Evolutionary conservation across 345 rosid species (phyloP).

Genomic region (Acer yangbiense): DNA sequence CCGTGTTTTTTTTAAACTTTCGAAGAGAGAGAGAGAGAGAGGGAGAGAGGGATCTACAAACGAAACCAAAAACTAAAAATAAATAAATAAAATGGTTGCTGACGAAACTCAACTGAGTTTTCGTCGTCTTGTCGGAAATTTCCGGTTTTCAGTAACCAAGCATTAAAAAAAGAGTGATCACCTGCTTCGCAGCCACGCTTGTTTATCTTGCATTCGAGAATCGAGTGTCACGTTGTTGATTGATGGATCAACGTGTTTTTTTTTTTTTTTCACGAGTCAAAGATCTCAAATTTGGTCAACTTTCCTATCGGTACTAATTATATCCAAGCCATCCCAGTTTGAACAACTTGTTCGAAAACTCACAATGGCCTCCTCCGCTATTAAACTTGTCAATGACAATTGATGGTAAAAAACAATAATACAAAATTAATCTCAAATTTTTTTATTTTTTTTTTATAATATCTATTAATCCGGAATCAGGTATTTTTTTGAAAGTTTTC

Average conservation of each 20-base stretch:
- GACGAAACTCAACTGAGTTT: neutral
- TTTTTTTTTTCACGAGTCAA: neutral
- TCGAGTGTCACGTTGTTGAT: neutral
- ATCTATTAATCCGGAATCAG: no score
- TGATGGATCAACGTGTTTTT: neutral
- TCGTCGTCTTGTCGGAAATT: constrained; percentile 43
- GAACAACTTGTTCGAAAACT: no score
- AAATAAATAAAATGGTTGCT: neutral
- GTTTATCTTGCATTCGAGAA: neutral
- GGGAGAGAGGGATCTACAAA: neutral
- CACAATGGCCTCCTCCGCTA: no score
- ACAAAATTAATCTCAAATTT: no score
- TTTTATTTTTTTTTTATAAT: no score
- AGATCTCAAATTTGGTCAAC: neutral
- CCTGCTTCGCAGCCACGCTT: neutral
- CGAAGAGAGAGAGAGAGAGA: neutral
- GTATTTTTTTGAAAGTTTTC: no score
- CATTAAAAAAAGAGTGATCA: neutral
- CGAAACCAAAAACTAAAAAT: neutral
- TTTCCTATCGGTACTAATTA: no score
- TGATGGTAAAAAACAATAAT: no score
- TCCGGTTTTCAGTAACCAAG: constrained; percentile 11
- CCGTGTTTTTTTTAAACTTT: neutral
- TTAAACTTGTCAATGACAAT: no score
- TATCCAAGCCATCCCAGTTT: no score